Evolutionary conservation across 2,329 filamentous ascomycete genomes (phyloP), one percentile per base, ranked within the genome.

Genomic region (Davidsoniella eucalypti): DNA sequence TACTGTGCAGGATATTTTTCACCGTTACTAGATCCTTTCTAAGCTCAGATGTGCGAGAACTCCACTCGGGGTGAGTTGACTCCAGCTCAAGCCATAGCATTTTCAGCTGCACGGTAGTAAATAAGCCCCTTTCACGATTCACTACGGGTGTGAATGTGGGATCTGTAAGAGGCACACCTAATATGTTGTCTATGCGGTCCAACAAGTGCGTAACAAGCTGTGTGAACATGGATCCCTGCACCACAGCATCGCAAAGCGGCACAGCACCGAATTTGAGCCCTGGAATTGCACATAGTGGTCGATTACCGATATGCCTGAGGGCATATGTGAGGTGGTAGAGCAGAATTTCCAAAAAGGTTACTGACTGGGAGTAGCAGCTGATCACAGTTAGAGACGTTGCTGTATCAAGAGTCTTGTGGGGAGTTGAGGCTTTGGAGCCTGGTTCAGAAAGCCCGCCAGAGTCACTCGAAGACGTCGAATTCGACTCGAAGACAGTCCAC

Each of bases 291-390:
- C 57, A 45, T 4, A 50, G 37, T 5, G 38, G 55, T 45, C 9
- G 55, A 49, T n/a, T 51, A 14, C 8, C 52, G 18, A 33, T 53
- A 36, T 38, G 55, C 8, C 57, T 39, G 4, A 56, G 54, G 9
- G 54, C 54, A 38, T 58, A 49, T 21, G 56, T 50, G 16, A 59
- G 55, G 9, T 53, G 53, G 40, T 42, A 37, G 5, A 59, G 44
- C 4, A 58, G 23, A 21, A 57, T 44, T 18, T 63, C 61, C 14
- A 60, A 54, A 45, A 58, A 55, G 7, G 54, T 54, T 46, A 58
- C 52, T 23, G 60, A 51, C 23, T 63, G 60, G 4, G 56, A 53
- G 42, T 58, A 61, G 44, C 60, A 63, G 5, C 61, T 63, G 44
- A 61, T 58, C 38, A 61, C 54, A 18, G 60, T 54, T 25, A 61